Evolutionary conservation across 2,329 filamentous ascomycete genomes (phyloP).

Genomic region (Trichoderma gracile): DNA sequence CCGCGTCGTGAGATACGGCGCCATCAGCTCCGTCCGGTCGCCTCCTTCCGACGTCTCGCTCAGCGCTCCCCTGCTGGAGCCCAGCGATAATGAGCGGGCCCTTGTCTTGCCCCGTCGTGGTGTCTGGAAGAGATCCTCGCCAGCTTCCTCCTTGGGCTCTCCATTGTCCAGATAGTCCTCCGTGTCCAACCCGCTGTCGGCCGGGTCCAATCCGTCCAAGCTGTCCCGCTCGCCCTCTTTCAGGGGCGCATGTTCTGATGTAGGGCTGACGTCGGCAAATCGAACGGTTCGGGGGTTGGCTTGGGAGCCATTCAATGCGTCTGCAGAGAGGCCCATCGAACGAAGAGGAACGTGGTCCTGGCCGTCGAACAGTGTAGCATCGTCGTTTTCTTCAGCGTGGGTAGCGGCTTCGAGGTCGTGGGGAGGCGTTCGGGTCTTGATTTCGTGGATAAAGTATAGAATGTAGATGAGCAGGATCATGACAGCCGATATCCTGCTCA

Average conservation of each 20-base stretch:
- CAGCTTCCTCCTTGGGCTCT: constrained; percentile 16
- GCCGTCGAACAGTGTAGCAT: not conserved
- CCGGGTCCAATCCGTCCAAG: constrained; percentile 4
- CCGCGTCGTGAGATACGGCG: constrained; percentile 30
- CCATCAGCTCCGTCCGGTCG: constrained; percentile 25
- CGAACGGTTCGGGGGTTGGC: constrained; percentile 34
- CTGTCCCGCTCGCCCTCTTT: constrained; percentile 24
- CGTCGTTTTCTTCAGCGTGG: constrained; percentile 11
- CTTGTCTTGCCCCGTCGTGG: constrained; percentile 28
- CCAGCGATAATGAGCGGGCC: constrained; percentile 34
- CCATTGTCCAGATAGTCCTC: constrained; percentile 22
- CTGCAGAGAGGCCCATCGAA: not conserved
- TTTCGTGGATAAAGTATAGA: constrained; percentile 73
- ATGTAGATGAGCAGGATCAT: constrained; percentile 72
- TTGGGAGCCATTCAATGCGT: not conserved
- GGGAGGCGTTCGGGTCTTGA: constrained; percentile 56
- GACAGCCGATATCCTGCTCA: constrained; percentile 76
- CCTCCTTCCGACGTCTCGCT: constrained; percentile 31
- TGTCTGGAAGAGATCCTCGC: constrained; percentile 30
- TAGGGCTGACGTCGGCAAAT: constrained; percentile 33
- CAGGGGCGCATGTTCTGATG: not conserved
- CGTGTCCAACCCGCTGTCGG: not conserved
- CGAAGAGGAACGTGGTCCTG: not conserved
- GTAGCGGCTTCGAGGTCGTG: constrained; percentile 1
- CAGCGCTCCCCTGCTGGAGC: constrained; percentile 29